A percentile compares a stretch with the other conserved stretches of the same genome.
These are phyloP conservation scores for Xylaria intraflava DNA, from an alignment of 495 filamentous ascomycete genomes.

Conservation along the genomic window DNA sequence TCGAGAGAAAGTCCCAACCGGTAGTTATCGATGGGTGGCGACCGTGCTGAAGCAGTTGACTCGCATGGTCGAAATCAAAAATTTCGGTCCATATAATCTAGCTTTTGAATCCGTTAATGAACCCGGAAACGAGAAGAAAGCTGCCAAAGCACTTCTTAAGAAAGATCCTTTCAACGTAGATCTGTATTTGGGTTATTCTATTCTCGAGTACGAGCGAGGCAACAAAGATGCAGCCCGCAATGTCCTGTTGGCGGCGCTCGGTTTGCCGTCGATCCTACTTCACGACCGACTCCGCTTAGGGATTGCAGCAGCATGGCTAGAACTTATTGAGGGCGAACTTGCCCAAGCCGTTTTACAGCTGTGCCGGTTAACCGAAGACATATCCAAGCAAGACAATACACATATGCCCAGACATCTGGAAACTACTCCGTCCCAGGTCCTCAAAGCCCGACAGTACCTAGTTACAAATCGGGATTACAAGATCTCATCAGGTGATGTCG, in stretches of 20 bases:
- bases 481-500: slow-evolving; percentile 40
- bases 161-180: slow-evolving; percentile 54
- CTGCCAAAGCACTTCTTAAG: slow-evolving; percentile 67
- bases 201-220: slow-evolving; percentile 58
- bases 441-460: slow-evolving; percentile 54
- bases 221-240: slow-evolving; percentile 50
- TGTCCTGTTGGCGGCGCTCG: slow-evolving; percentile 51
- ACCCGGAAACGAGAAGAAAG: slow-evolving; percentile 53
- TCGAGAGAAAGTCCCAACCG: slow-evolving; percentile 10
- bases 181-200: slow-evolving; percentile 73
- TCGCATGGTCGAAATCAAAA: slow-evolving; percentile 32
- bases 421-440: slow-evolving; percentile 27
- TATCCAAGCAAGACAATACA: slow-evolving; percentile 2
- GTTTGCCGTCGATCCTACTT: slow-evolving; percentile 9
- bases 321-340: slow-evolving; percentile 45
- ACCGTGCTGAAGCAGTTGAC: slow-evolving; percentile 53
- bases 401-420: slow-evolving; percentile 5
- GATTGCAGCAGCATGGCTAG: slow-evolving; percentile 53
- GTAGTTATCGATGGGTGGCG: slow-evolving; percentile 43
- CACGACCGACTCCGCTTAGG: slow-evolving; percentile 11
- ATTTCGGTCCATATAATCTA: slow-evolving; percentile 64
- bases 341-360: slow-evolving; percentile 43
- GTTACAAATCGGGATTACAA: slow-evolving; percentile 50
- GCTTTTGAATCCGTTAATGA: slow-evolving; percentile 59
- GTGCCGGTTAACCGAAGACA: slow-evolving; percentile 14